phyloP scores from a whole-genome alignment of 768 basidiomycete species.

The Gymnopilus junonius region DNA sequence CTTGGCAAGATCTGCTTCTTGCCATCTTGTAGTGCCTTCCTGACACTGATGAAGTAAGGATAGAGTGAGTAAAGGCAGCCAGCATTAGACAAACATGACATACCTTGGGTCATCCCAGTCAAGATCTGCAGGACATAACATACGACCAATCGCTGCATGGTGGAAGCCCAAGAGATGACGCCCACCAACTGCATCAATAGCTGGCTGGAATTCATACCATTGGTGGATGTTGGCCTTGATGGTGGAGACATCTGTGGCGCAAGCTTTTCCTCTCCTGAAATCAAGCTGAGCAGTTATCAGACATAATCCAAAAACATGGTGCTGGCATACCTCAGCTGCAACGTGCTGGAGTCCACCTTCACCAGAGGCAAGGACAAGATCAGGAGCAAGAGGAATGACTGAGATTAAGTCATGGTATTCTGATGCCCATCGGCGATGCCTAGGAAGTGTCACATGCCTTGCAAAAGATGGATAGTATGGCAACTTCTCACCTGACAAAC shows the following conservation, averaged over 20 bases:
- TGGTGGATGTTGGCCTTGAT: conserved; percentile 6
- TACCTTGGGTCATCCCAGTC: conserved; percentile 5
- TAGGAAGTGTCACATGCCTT: background rate
- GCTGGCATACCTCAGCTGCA: background rate
- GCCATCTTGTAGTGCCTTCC: background rate
- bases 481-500: background rate
- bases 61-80: background rate
- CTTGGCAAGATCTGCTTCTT: background rate
- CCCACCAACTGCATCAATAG: conserved; percentile 2
- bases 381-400: background rate
- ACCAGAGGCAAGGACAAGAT: conserved; percentile 2
- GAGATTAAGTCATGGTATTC: conserved; percentile 2
- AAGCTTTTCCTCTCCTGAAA: background rate
- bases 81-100: no score
- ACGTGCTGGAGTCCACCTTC: conserved; percentile 5
- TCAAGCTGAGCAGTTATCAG: conserved; percentile 1
- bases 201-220: background rate
- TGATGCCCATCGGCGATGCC: conserved; percentile 3
- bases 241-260: background rate
- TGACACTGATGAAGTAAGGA: conserved; percentile 1
- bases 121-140: background rate
- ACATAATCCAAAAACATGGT: background rate
- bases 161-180: conserved; percentile 3
- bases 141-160: background rate
- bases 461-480: background rate